Base-by-base conservation (phyloP, 2,329 filamentous ascomycete species). In the Colletotrichum eleusines region DNA sequence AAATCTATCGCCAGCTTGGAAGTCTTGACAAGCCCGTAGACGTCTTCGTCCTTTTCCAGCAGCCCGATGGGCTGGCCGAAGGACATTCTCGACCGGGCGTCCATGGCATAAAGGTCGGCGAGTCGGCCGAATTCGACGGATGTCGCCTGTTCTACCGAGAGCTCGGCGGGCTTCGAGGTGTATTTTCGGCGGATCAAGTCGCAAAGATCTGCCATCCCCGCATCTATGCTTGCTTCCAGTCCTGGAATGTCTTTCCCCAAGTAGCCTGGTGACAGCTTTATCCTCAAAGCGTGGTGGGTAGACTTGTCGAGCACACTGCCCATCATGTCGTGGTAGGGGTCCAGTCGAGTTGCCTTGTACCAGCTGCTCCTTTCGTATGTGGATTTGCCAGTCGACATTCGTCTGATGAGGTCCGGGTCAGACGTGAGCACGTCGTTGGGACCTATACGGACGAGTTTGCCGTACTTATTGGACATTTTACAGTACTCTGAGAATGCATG, bases 331-430 rank as follows among this genome's bases (percentile, higher is more conserved):
- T 74, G 73, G 26, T 74, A 74, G 0, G 86, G 85, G 66, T 89
- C 84, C 70, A 91, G 81, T 14, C 84, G 81, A 57, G 85, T 80
- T 6, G 81, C 83, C 69, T 82, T 78, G 74, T 88, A 88, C 80
- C 85, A 88, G 2, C 72, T 73, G 0, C 78, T 78, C 0, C 81
- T 80, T 0, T 72, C 76, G 67, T 84, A 84, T 8, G 72, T 67
- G 23, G 80, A 80, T 28, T 81, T 78, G 1, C 79, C 81, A 1
- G 76, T 77, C 5, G 77, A 79, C 75, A 84, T 81, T 31, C 74
- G 77, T n/a, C 80, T 78, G 7, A 85, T 65, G 31, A 83, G 74
- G 1, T 77, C 78, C 0, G 80, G 78, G 61, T 85, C 83, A 23
- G 76, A 75, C 0, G 80, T 83, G 5, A 82, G 71, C 0, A 85